Percentiles rank a stretch among this genome's conserved stretches.
Conservation (phyloP, 1,284 basidiomycete genomes). For the Ustilago vetiveriae region DNA sequence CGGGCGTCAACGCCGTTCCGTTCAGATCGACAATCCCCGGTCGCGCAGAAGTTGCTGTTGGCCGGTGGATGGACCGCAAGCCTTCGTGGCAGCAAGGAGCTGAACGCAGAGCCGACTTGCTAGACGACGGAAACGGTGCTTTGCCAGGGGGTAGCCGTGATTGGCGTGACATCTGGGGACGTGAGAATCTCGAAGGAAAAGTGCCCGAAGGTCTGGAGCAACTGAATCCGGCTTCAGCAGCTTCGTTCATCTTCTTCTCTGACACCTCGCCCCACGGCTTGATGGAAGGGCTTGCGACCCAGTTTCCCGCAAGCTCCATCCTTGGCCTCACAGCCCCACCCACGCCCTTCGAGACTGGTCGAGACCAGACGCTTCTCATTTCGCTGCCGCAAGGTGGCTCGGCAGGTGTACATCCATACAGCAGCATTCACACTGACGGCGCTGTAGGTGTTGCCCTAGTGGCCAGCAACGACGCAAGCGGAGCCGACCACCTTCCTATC, state of each 20-base stretch:
- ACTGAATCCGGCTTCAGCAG: conserved; percentile 64
- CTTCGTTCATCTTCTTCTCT: conserved; percentile 74
- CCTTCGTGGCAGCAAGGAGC: conserved; percentile 49
- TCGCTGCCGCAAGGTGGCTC: conserved; percentile 50
- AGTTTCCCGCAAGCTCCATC: conserved; percentile 72
- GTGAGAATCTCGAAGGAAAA: conserved; percentile 52
- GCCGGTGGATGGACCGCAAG: conserved; percentile 55
- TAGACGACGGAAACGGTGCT: conserved; percentile 36
- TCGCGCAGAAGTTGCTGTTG: conserved; percentile 49
- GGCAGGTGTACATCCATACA: conserved; percentile 55
- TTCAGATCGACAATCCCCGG: conserved; percentile 57
- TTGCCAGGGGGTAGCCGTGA: conserved; percentile 31
- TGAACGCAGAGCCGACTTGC: conserved; percentile 41
- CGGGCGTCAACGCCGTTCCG: conserved; percentile 38
- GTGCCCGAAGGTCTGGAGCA: conserved; percentile 38
- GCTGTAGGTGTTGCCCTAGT: conserved; percentile 78
- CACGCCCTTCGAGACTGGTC: conserved; percentile 85
- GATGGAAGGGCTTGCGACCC: conserved; percentile 70
- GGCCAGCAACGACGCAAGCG: conserved; percentile 34
- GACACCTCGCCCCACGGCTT: conserved; percentile 76
- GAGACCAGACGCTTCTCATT: conserved; percentile 79
- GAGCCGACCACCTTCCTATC: conserved; percentile 29
- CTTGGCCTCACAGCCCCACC: conserved; percentile 79
- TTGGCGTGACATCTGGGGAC: conserved; percentile 60
- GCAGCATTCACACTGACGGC: conserved; percentile 72